Percentiles rank a stretch among this genome's conserved stretches.
Conservation (phyloP, 78 protist genomes). For the Isochrysis galbana region DNA sequence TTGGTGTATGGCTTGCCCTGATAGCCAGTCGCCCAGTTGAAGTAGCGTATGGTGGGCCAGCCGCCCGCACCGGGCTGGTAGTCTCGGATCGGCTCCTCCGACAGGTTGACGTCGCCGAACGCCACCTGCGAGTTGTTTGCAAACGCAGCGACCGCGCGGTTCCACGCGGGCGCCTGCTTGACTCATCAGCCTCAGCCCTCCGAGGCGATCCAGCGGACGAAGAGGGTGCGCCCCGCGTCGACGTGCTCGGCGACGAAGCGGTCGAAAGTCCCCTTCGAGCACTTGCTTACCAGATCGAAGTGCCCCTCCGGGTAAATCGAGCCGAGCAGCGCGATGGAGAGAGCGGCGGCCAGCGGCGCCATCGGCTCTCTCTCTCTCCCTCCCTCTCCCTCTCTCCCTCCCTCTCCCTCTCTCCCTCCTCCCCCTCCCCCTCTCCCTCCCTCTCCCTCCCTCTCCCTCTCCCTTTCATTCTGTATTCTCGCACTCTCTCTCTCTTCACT, state of each 20-base stretch:
- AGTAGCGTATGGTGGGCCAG: constrained; percentile 37
- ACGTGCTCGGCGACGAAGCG: background rate
- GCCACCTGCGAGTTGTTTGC: constrained; percentile 17
- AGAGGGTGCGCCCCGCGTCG: constrained; percentile 9
- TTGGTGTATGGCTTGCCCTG: background rate
- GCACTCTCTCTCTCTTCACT: too few species aligned
- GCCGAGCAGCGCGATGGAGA: too few species aligned
- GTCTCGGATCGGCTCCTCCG: background rate
- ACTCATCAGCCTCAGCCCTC: constrained; percentile 40
- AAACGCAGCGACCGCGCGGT: background rate
- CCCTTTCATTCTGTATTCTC: too few species aligned
- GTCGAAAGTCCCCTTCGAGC: background rate
- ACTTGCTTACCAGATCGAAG: background rate
- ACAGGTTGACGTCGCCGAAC: constrained; percentile 40
- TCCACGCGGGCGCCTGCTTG: constrained; percentile 53
- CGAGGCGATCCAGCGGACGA: constrained; percentile 49
- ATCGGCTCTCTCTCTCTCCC: too few species aligned
- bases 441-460: too few species aligned
- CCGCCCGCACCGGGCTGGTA: constrained; percentile 36
- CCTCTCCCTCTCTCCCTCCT: too few species aligned
- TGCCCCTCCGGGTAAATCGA: background rate
- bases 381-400: too few species aligned
- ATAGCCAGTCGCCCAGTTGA: constrained; percentile 44
- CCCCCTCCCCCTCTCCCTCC: too few species aligned
- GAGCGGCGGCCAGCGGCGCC: too few species aligned